Conservation (phyloP, 1,284 basidiomycete genomes). For the Pascua sp. region DNA sequence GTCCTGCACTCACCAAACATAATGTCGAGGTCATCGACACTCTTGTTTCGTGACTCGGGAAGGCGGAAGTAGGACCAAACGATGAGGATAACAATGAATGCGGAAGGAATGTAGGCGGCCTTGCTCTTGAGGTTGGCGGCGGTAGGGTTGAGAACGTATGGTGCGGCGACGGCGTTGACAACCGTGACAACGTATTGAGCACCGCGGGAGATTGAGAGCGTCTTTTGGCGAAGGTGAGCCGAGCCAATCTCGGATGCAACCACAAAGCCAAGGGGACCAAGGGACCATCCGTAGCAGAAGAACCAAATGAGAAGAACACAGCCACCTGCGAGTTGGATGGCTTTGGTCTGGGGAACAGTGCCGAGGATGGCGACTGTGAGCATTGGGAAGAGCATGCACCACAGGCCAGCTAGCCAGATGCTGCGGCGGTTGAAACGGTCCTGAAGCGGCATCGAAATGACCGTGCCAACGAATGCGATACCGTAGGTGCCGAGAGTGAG, state of each 20-base stretch:
- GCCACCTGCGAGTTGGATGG: conserved; percentile 12
- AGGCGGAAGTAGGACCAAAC: conserved; percentile 38
- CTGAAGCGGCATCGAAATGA: background rate
- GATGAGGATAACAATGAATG: conserved; percentile 22
- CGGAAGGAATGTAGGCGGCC: conserved; percentile 39
- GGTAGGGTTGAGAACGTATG: conserved; percentile 16
- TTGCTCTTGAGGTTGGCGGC: conserved; percentile 18
- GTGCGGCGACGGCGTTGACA: conserved; percentile 9
- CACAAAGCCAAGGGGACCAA: conserved; percentile 22
- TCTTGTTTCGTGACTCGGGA: conserved; percentile 40
- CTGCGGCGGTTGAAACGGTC: background rate
- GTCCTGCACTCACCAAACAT: conserved; percentile 30
- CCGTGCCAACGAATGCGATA: conserved; percentile 3
- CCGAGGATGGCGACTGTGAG: conserved; percentile 49
- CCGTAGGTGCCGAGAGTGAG: conserved; percentile 5
- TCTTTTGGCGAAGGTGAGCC: conserved; percentile 51
- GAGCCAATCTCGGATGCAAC: conserved; percentile 49
- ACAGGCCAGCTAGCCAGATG: conserved; percentile 1
- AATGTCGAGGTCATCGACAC: conserved; percentile 43
- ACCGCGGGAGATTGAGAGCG: conserved; percentile 51
- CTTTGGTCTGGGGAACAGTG: conserved; percentile 19
- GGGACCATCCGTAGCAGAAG: conserved; percentile 4
- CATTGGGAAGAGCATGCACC: conserved; percentile 41
- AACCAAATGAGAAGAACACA: conserved; percentile 4
- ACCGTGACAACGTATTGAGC: conserved; percentile 44